Percentiles rank a stretch among this genome's conserved stretches.
Conservation (phyloP, 192 early-diverging fungal genomes). For the Dissophora ornata region DNA sequence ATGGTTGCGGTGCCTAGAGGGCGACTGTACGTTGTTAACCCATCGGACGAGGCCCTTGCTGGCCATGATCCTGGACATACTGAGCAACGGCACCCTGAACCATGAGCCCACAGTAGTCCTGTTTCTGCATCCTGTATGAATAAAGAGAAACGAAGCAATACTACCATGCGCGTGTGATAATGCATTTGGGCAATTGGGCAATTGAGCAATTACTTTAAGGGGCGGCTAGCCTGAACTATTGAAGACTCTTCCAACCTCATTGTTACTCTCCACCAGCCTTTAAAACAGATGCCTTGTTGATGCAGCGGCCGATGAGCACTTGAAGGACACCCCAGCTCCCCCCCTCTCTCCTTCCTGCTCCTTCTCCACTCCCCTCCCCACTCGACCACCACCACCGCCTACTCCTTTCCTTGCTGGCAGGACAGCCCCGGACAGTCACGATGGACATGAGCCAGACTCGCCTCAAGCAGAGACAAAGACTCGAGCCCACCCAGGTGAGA, state of each 20-base stretch:
- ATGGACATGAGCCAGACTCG: constrained; percentile 38
- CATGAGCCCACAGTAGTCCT: no score
- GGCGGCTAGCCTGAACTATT: no score
- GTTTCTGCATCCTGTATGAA: no score
- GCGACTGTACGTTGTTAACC: constrained; percentile 49
- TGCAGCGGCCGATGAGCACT: not conserved
- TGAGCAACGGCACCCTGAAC: not conserved
- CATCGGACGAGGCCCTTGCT: constrained; percentile 25
- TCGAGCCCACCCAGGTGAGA: constrained; percentile 53
- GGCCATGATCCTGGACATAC: not conserved
- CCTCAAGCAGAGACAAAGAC: constrained; percentile 44
- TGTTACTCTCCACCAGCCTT: no score
- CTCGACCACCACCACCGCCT: not conserved
- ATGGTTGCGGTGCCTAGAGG: constrained; percentile 48
- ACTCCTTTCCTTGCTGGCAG: not conserved
- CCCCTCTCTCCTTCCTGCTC: constrained; percentile 2
- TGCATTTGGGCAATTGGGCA: no score
- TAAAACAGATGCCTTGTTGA: not conserved
- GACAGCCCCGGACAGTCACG: constrained; percentile 26
- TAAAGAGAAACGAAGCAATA: no score
- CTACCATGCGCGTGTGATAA: no score
- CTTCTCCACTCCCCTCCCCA: not conserved
- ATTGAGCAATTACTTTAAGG: no score
- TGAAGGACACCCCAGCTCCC: constrained; percentile 1
- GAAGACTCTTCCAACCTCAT: no score